Base-by-base conservation (phyloP, 2,329 filamentous ascomycete genomes). In the Colletotrichum horii region DNA sequence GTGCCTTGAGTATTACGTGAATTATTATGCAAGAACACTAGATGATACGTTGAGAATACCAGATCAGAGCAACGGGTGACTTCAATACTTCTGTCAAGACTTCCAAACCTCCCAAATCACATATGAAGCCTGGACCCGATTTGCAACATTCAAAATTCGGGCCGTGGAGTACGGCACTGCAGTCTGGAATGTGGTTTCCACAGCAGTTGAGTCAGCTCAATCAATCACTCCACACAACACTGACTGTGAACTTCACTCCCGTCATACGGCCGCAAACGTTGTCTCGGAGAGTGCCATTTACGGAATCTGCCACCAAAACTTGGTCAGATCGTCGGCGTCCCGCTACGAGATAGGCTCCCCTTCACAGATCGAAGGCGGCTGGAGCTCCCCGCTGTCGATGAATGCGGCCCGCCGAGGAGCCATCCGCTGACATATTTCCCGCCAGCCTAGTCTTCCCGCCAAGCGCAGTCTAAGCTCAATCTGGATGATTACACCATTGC, bases 251-350 rank as follows among this genome's bases (percentile, higher is more conserved):
- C 8, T 19, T 8, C 36, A 4, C 34, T 28, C 16, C 8, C 36
- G 11, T 9, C 16, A 43, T 73, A 68, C 73, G 70, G 64, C 74
- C 70, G 74, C 70, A 76, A 76, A 73, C 74, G 64, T 55, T 68
- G 64, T 76, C 74, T 65, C 70, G 34, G 70, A 65, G 56, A 32
- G 43, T 32, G 22, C 70, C 64, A 69, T 64, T 65, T 58, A 64
- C 56, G 64, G 70, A 74, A 65, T 19, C 24, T 52, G 3, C 58
- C 65, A 52, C 14, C 48, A n/a, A 19, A 30, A 16, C 32, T n/a
- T 24, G 64, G 28, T 58, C 43, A 24, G 58, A 36, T 36, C 43
- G 8, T 52, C 64, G 48, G 15, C 24, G 19, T 9, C 12, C 8
- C 32, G 34, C 58, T 26, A 65, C 43, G 12, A 26, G n/a, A 48